Base-by-base conservation (phyloP, 164 flowering plant species). In the Macadamia tetraphylla region DNA sequence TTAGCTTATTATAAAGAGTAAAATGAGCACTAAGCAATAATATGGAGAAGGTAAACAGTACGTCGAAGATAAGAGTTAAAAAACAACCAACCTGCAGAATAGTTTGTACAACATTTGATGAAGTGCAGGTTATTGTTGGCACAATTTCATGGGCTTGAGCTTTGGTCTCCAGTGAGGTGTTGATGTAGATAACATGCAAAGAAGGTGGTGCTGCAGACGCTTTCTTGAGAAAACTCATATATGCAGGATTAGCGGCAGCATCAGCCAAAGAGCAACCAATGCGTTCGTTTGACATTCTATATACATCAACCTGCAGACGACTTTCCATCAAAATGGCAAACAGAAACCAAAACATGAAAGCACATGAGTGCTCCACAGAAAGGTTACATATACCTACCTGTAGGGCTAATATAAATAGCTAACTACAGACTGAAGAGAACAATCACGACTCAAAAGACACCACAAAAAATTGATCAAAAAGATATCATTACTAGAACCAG, bases 261-360 rank as follows among this genome's bases (percentile, higher is more conserved):
- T 92, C 97, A 60, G 98, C 98, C 83, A 94, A 80, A n/a, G 98
- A 90, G 83, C 98, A 94, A 69, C 97, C 86, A 69, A 94, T 94
- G 29, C 83, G 83, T 73, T 94, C 97, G 64, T 82, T 75, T 63
- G 98, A 91, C 98, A 94, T 90, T 80, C 98, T 86, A 74, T 94
- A 94, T 5, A 94, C 98, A 62, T 92, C 98, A 78, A 94, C 95
- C 98, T 94, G 86, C 79, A 81, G 4, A 62, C n/a, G 64, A 60
- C 58, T 60, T 60, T 70, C 29, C 52, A 66, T 61, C 63, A 72
- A 68, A 43, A 63, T 51, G 60, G 23, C 15, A 56, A 53, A 46
- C 49, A 48, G 51, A 15, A 73, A 71, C 30, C 62, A 61, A 59
- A 32, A 43, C 6, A 70, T 48, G 63, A 65, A 43, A 60, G n/a